Percentiles rank a stretch among this genome's conserved stretches.
phyloP scores from a whole-genome alignment of 176 grass and related monocot species.

The Otatea glauca region DNA sequence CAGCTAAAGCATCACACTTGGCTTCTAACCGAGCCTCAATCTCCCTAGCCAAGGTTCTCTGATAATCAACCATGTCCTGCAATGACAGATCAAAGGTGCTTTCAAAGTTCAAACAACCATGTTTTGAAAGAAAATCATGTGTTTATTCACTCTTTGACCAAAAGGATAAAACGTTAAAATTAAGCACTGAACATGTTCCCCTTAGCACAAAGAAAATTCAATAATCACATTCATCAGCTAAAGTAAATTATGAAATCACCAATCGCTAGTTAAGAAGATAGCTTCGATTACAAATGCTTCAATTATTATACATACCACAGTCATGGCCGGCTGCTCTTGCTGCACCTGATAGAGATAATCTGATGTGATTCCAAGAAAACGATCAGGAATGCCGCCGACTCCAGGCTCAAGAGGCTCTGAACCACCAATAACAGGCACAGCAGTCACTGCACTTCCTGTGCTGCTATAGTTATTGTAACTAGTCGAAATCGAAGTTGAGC shows the following conservation, averaged over 20 bases:
- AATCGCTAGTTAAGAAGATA: neutral
- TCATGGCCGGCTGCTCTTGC: constrained; percentile 66
- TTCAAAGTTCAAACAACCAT: neutral
- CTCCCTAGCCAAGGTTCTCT: constrained; percentile 78
- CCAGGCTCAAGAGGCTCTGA: constrained; percentile 66
- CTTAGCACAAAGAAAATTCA: constrained; percentile 11
- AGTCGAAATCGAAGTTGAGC: constrained; percentile 62
- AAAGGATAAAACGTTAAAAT: neutral
- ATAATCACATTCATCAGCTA: neutral
- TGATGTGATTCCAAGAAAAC: constrained; percentile 88
- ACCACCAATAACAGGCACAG: constrained; percentile 27
- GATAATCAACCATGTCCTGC: constrained; percentile 85
- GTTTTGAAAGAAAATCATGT: neutral
- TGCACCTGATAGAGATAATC: constrained; percentile 90
- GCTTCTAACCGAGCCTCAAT: constrained; percentile 91
- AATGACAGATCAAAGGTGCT: constrained; percentile 39
- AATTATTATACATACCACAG: constrained; percentile 60
- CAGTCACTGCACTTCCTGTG: constrained; percentile 46
- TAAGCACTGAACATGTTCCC: neutral
- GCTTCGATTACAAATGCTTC: neutral
- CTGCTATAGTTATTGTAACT: constrained; percentile 80
- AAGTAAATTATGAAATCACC: neutral
- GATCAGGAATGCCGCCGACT: constrained; percentile 77
- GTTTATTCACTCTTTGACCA: neutral
- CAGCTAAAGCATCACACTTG: constrained; percentile 89